These are phyloP conservation scores for Chimonanthus praecox DNA, from an alignment of 164 flowering plant genomes.

Conservation along the genomic window DNA sequence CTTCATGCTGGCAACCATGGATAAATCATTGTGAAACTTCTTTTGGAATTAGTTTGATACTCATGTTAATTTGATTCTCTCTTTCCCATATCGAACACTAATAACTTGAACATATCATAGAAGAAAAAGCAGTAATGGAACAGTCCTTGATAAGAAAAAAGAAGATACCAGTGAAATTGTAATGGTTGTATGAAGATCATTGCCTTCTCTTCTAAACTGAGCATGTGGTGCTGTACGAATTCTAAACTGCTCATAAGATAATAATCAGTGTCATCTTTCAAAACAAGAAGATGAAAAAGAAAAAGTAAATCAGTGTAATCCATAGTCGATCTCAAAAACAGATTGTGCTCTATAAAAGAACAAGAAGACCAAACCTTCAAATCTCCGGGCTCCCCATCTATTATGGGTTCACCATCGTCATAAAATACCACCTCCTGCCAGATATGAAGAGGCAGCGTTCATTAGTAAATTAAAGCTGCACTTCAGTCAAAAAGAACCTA, in stretches of 20 bases:
- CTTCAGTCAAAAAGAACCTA: background rate
- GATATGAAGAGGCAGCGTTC: conserved; percentile 4
- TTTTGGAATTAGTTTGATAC: too few species aligned
- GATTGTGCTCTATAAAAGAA: background rate
- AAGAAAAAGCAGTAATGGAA: too few species aligned
- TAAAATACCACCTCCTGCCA: conserved; percentile 82
- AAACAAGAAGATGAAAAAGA: too few species aligned
- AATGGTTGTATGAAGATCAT: conserved; percentile 82
- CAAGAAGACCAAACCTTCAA: conserved; percentile 49
- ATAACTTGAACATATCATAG: too few species aligned
- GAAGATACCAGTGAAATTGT: conserved; percentile 81
- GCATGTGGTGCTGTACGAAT: conserved; percentile 91
- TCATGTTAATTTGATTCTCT: too few species aligned
- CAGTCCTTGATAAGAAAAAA: too few species aligned
- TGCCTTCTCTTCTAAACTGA: conserved; percentile 82
- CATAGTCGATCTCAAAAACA: too few species aligned
- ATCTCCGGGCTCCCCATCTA: conserved; percentile 98
- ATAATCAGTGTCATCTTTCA: background rate
- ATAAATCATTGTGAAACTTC: background rate
- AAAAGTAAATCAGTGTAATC: background rate
- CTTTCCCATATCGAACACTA: too few species aligned
- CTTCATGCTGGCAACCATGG: background rate
- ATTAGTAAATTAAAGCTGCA: background rate
- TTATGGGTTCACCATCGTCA: conserved; percentile 94
- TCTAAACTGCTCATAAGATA: conserved; percentile 58